A percentile compares a stretch with the other conserved stretches of the same genome.
Evolutionary conservation across 164 flowering plant genomes (phyloP).

Genomic region (Taxillus chinensis): DNA sequence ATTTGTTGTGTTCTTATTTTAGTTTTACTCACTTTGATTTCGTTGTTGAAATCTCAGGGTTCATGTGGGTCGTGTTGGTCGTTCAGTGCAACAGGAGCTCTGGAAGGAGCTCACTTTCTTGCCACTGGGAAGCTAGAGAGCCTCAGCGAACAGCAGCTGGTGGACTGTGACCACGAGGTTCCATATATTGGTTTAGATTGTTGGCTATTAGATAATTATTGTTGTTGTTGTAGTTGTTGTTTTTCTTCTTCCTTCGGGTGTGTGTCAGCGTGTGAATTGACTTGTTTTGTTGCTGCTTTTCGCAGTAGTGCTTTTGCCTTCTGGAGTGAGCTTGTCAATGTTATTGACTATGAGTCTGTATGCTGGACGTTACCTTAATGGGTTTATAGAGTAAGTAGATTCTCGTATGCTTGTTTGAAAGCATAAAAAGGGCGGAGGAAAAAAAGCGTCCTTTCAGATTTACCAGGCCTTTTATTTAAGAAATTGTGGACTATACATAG

Average conservation of each 20-base stretch:
- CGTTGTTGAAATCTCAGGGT: constrained; percentile 36
- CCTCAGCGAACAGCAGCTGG: constrained; percentile 92
- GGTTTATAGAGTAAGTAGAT: too few species aligned
- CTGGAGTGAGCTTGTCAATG: too few species aligned
- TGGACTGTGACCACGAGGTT: constrained; percentile 93
- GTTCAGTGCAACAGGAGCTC: constrained; percentile 81
- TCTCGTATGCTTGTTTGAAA: too few species aligned
- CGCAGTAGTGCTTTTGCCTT: too few species aligned
- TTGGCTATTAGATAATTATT: neutral
- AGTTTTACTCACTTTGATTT: neutral
- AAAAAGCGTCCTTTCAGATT: too few species aligned
- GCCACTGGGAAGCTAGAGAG: constrained; percentile 74
- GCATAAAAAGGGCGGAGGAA: too few species aligned
- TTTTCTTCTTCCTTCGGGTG: neutral
- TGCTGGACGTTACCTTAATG: too few species aligned
- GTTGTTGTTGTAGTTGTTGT: neutral
- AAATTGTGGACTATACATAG: too few species aligned
- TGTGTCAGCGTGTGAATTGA: too few species aligned
- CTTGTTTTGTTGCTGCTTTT: too few species aligned
- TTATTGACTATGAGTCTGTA: too few species aligned
- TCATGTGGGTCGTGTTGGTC: constrained; percentile 97
- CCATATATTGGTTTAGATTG: neutral
- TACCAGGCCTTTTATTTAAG: too few species aligned
- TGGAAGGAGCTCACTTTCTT: constrained; percentile 83
- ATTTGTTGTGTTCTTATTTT: neutral